These are phyloP conservation scores for Dimargaris verticillata DNA, from an alignment of 192 early-diverging fungal genomes.

Conservation along the genomic window DNA sequence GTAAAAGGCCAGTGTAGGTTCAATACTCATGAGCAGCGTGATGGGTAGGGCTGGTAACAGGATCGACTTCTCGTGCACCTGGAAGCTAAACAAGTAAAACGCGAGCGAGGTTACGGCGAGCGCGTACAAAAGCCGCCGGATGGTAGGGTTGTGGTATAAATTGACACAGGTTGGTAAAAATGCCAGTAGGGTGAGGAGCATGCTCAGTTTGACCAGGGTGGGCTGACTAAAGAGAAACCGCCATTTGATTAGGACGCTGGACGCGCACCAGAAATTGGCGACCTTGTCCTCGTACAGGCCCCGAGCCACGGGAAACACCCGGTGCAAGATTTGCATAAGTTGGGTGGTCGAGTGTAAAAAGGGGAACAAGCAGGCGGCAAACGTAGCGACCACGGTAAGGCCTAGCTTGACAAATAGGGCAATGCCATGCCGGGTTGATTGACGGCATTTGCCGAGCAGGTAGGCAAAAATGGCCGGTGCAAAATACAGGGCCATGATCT, in stretches of 20 bases:
- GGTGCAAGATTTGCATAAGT: constrained; percentile 54
- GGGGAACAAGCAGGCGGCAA: constrained; percentile 47
- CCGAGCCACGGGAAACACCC: constrained; percentile 83
- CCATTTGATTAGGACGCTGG: constrained; percentile 72
- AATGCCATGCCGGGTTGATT: constrained; percentile 5
- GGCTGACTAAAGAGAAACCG: constrained; percentile 43
- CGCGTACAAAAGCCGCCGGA: constrained; percentile 42
- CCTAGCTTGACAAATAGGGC: constrained; percentile 53
- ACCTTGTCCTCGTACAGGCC: constrained; percentile 98
- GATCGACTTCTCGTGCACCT: constrained; percentile 96
- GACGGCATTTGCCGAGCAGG: constrained; percentile 61
- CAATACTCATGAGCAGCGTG: constrained; percentile 53
- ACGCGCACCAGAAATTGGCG: constrained; percentile 91
- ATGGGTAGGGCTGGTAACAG: constrained; percentile 67
- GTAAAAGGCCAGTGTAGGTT: constrained; percentile 36
- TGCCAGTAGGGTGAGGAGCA: constrained; percentile 42
- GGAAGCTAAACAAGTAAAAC: constrained; percentile 95
- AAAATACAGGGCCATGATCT: constrained; percentile 95
- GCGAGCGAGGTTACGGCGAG: constrained; percentile 61
- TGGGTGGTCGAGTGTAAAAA: constrained; percentile 44
- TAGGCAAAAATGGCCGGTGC: constrained; percentile 80
- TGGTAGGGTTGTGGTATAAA: constrained; percentile 37
- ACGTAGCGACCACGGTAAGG: constrained; percentile 47
- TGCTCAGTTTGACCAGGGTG: constrained; percentile 47
- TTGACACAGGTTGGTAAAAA: constrained; percentile 58